These are phyloP conservation scores for Metrosideros polymorpha DNA, from an alignment of 441 rosid species.

Conservation along the genomic window DNA sequence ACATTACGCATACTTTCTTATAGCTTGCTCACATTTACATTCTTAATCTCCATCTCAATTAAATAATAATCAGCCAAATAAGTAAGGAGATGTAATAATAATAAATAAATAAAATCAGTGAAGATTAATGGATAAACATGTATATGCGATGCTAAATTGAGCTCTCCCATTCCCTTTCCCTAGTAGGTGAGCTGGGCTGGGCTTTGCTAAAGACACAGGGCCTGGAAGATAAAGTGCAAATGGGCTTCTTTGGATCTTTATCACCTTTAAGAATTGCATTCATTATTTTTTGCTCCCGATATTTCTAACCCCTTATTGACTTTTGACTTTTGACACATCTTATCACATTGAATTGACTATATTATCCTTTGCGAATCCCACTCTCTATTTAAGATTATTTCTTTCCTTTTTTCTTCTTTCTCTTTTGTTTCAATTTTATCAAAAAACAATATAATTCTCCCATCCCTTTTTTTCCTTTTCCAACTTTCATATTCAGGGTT, in stretches of 20 bases:
- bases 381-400: no score
- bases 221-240: background rate
- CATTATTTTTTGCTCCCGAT: no score
- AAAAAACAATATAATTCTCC: background rate
- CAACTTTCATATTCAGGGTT: background rate
- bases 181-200: background rate
- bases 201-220: background rate
- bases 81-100: background rate
- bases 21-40: background rate
- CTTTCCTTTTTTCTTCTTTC: no score
- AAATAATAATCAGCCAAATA: background rate
- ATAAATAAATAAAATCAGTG: background rate
- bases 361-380: no score
- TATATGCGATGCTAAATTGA: background rate
- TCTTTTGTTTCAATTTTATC: no score
- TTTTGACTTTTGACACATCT: no score
- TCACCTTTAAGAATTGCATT: background rate
- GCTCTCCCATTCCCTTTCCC: background rate
- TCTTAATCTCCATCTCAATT: background rate
- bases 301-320: no score
- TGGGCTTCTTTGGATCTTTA: background rate
- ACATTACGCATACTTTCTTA: accelerated
- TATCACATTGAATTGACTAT: no score
- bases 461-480: background rate
- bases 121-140: background rate